phyloP scores from a whole-genome alignment of 257 asterid genomes.

The Jasminum sambac region DNA sequence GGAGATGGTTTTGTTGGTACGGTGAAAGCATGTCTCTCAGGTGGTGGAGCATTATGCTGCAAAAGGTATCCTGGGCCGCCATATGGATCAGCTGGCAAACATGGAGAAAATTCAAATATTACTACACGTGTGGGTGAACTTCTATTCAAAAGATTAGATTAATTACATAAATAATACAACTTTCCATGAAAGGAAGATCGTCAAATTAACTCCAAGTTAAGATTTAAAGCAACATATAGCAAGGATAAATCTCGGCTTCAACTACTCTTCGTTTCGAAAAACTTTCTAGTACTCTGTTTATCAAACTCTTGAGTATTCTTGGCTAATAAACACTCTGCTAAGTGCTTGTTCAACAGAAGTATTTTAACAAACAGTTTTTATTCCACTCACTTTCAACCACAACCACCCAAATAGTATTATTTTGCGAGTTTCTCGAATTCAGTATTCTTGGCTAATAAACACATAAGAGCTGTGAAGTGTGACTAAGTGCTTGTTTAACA shows the following conservation, averaged over 20 bases:
- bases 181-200: not conserved
- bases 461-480: too few species aligned
- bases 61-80: conserved; percentile 30
- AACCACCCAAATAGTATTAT: too few species aligned
- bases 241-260: not conserved
- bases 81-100: conserved; percentile 33
- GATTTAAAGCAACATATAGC: not conserved
- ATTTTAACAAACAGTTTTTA: too few species aligned
- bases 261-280: not conserved
- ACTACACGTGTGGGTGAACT: too few species aligned
- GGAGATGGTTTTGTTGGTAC: conserved; percentile 32
- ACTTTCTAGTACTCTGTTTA: too few species aligned
- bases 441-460: too few species aligned
- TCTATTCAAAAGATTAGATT: not conserved
- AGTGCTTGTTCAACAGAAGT: too few species aligned
- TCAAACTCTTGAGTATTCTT: too few species aligned
- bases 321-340: too few species aligned
- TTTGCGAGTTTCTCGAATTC: too few species aligned
- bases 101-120: not conserved
- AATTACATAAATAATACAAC: not conserved
- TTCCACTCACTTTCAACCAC: too few species aligned
- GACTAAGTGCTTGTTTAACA: too few species aligned
- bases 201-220: not conserved
- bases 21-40: conserved; percentile 21
- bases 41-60: conserved; percentile 38